Conservation (phyloP, 2,329 filamentous ascomycete species). For the Beauveria bassiana region DNA sequence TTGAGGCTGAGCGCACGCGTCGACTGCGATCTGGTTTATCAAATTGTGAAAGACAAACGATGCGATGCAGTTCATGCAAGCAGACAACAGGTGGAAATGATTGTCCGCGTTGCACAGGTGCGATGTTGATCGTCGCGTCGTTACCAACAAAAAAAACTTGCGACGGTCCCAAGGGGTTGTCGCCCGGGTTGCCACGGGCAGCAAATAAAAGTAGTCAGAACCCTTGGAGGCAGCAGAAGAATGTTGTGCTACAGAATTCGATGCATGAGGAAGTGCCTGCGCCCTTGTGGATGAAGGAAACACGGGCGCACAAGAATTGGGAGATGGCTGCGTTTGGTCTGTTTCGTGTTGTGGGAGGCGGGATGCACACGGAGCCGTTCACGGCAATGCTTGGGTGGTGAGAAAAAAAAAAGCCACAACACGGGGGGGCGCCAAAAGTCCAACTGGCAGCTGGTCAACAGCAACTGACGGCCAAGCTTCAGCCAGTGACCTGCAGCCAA, state of each 20-base stretch:
- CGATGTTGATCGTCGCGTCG: background rate
- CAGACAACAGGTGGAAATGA: background rate
- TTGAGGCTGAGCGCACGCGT: background rate
- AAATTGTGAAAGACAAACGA: background rate
- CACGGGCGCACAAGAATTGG: background rate
- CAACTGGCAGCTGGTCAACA: background rate
- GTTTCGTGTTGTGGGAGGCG: slow-evolving; percentile 7
- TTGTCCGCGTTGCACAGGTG: slow-evolving; percentile 1
- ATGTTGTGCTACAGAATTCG: slow-evolving; percentile 2
- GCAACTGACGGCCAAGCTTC: background rate
- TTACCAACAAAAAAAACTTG: background rate
- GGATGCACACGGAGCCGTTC: slow-evolving; percentile 1
- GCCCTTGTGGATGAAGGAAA: slow-evolving; percentile 1
- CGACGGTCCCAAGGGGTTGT: background rate
- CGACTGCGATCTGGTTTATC: background rate
- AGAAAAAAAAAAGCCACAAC: slow-evolving; percentile 9
- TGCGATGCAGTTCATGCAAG: background rate
- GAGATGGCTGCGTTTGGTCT: background rate
- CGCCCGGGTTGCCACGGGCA: slow-evolving; percentile 1
- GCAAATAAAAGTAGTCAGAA: background rate
- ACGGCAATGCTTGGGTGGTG: background rate
- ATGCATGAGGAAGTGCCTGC: background rate
- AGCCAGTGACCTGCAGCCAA: background rate
- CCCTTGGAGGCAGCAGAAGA: background rate
- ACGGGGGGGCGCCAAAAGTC: background rate